These are phyloP conservation scores for Grosmannia penicillata DNA, from an alignment of 2,329 filamentous ascomycete genomes.

Conservation along the genomic window DNA sequence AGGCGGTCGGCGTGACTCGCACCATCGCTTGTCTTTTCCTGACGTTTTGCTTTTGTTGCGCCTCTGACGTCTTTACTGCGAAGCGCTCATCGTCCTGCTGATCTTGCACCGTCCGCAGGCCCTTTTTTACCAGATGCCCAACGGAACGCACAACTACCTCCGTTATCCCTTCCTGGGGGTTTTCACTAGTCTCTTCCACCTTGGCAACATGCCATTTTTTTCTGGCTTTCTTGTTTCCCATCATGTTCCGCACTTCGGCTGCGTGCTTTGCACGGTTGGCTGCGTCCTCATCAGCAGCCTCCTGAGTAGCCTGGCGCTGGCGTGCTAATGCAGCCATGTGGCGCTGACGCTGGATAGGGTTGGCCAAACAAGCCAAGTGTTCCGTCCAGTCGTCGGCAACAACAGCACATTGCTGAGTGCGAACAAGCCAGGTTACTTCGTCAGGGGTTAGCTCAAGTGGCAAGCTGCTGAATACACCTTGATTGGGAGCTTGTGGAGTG, in stretches of 20 bases:
- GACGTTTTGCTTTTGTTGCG: background rate
- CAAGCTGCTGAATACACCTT: conserved; percentile 84
- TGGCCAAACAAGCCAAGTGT: conserved; percentile 51
- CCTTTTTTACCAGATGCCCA: too few relatives aligned
- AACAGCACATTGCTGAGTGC: conserved; percentile 61
- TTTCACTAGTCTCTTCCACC: too few relatives aligned
- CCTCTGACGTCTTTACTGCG: background rate
- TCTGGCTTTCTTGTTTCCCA: background rate
- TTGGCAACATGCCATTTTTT: too few relatives aligned
- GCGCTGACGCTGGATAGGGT: conserved; percentile 39
- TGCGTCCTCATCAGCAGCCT: conserved; percentile 21
- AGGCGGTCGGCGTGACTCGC: conserved; percentile 24
- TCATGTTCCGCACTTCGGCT: conserved; percentile 7
- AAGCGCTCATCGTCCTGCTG: too few relatives aligned
- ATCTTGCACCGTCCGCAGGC: too few relatives aligned
- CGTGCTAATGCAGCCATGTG: conserved; percentile 46
- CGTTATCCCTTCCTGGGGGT: background rate
- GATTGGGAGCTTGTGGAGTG: conserved; percentile 81
- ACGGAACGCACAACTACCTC: too few relatives aligned
- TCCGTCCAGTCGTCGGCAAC: conserved; percentile 68
- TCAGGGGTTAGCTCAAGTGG: conserved; percentile 84
- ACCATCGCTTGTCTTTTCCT: background rate
- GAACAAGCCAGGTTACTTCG: conserved; percentile 69
- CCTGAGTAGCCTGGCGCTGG: conserved; percentile 26
- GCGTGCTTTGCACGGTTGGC: conserved; percentile 15